Evolutionary conservation across 352 stramenopile species (phyloP).

Genomic region (Phytophthora gonapodyides): DNA sequence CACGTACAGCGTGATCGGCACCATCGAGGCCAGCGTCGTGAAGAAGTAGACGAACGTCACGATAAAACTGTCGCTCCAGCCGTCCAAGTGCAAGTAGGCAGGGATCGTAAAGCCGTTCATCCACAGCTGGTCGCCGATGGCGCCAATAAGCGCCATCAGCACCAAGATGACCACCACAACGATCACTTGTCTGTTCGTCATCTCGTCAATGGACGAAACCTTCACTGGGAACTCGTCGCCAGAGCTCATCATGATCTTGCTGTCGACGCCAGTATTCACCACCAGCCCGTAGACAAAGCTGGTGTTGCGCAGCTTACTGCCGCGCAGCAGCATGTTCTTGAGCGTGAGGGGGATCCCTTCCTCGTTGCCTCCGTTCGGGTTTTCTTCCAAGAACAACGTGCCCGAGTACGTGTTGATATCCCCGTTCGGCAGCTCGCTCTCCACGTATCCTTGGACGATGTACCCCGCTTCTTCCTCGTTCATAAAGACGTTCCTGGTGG

Average conservation of each 20-base stretch:
- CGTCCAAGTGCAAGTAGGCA: constrained; percentile 43
- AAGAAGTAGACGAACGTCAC: constrained; percentile 87
- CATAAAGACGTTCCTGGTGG: constrained; percentile 68
- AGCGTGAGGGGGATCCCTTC: constrained; percentile 63
- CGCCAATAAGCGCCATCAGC: constrained; percentile 72
- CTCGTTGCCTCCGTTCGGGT: constrained; percentile 40
- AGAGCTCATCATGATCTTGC: constrained; percentile 93
- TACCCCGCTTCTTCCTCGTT: constrained; percentile 71
- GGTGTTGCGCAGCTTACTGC: constrained; percentile 91
- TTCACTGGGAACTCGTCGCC: constrained; percentile 84
- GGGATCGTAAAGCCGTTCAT: constrained; percentile 48
- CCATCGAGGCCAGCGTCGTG: constrained; percentile 81
- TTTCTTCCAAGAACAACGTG: constrained; percentile 67
- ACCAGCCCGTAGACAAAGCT: constrained; percentile 90
- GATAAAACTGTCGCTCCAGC: constrained; percentile 46
- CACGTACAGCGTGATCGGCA: constrained; percentile 90
- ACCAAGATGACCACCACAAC: constrained; percentile 77
- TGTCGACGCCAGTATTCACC: constrained; percentile 92
- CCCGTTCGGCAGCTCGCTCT: constrained; percentile 80
- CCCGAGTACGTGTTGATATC: constrained; percentile 85
- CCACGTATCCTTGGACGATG: constrained; percentile 68
- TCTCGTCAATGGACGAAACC: constrained; percentile 84
- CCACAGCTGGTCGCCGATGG: constrained; percentile 62
- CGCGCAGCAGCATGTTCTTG: constrained; percentile 92
- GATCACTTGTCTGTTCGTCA: constrained; percentile 87